Percentiles rank a stretch among this genome's conserved stretches.
phyloP scores from a whole-genome alignment of 2,329 filamentous ascomycete species.

The Atkinsonella texensis region DNA sequence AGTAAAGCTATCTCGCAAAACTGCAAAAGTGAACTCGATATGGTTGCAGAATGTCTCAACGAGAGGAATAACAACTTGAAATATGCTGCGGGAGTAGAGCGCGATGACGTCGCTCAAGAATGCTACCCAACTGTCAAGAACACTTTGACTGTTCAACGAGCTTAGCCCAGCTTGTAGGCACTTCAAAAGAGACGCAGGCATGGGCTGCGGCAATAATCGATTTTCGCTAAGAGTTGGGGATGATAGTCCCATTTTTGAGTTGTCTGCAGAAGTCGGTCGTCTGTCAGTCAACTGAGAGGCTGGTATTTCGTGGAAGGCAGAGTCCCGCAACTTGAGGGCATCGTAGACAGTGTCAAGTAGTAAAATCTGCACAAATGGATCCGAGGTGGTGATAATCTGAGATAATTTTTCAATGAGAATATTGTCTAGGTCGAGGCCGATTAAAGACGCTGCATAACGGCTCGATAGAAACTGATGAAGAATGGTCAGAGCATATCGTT shows the following conservation, averaged over 20 bases:
- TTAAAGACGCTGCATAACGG: slow-evolving; percentile 46
- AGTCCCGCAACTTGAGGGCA: slow-evolving; percentile 53
- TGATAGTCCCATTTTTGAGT: slow-evolving; percentile 25
- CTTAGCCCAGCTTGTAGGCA: slow-evolving; percentile 75
- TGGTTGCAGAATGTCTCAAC: slow-evolving; percentile 82
- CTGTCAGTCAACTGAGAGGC: slow-evolving; percentile 36
- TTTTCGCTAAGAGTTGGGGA: slow-evolving; percentile 24
- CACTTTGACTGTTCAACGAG: slow-evolving; percentile 57
- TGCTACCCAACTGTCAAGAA: slow-evolving; percentile 83
- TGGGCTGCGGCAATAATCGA: slow-evolving; percentile 25
- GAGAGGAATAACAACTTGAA: slow-evolving; percentile 79
- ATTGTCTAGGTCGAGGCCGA: slow-evolving; percentile 56
- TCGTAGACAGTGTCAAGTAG: slow-evolving; percentile 69
- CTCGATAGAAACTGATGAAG: slow-evolving; percentile 58
- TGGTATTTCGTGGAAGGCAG: slow-evolving; percentile 26
- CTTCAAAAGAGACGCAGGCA: slow-evolving; percentile 62
- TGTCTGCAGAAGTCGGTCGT: slow-evolving; percentile 29
- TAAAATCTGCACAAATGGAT: slow-evolving; percentile 62
- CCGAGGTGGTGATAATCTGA: slow-evolving; percentile 46
- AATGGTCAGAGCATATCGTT: slow-evolving; percentile 57
- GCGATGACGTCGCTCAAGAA: slow-evolving; percentile 77
- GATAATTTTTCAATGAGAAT: slow-evolving; percentile 57
- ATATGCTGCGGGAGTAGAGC: slow-evolving; percentile 72
- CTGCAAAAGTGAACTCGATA: slow-evolving; percentile 59
- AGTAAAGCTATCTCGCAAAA: slow-evolving; percentile 53